Percentiles rank a stretch among this genome's conserved stretches.
Conservation (phyloP, 2,329 filamentous ascomycete species). For the Pyrenophora tritici-repentis region DNA sequence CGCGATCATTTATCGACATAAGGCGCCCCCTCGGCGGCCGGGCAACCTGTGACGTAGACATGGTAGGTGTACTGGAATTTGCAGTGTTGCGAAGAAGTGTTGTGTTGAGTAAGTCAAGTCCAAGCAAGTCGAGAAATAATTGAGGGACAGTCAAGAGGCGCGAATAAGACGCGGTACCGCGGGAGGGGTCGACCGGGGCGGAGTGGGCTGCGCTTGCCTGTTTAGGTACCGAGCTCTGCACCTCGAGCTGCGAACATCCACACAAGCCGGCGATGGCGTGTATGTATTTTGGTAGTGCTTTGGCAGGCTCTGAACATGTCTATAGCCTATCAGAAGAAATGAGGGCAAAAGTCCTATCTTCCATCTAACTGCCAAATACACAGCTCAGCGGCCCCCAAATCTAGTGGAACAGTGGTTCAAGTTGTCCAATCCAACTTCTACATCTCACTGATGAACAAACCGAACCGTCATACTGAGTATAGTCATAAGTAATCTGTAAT, state of each 20-base stretch:
- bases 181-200: slow-evolving; percentile 10
- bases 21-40: slow-evolving; percentile 29
- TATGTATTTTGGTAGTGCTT: too few relatives aligned
- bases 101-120: neutral
- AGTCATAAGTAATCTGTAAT: neutral
- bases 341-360: too few relatives aligned
- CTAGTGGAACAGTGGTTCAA: too few relatives aligned
- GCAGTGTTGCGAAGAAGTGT: slow-evolving; percentile 2
- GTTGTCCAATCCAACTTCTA: too few relatives aligned
- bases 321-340: too few relatives aligned
- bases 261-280: neutral
- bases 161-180: slow-evolving; percentile 17
- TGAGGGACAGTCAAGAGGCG: slow-evolving; percentile 13
- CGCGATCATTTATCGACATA: slow-evolving; percentile 28
- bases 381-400: too few relatives aligned
- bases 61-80: slow-evolving; percentile 8
- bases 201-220: neutral
- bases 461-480: neutral
- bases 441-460: neutral
- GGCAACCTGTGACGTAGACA: slow-evolving; percentile 27
- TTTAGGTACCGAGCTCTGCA: slow-evolving; percentile 9
- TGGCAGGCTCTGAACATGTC: too few relatives aligned
- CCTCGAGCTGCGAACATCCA: slow-evolving; percentile 13
- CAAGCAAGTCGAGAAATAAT: slow-evolving; percentile 10
- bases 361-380: too few relatives aligned